Base-by-base conservation (phyloP, 176 grass and related monocot species). In the Musa acuminata region DNA sequence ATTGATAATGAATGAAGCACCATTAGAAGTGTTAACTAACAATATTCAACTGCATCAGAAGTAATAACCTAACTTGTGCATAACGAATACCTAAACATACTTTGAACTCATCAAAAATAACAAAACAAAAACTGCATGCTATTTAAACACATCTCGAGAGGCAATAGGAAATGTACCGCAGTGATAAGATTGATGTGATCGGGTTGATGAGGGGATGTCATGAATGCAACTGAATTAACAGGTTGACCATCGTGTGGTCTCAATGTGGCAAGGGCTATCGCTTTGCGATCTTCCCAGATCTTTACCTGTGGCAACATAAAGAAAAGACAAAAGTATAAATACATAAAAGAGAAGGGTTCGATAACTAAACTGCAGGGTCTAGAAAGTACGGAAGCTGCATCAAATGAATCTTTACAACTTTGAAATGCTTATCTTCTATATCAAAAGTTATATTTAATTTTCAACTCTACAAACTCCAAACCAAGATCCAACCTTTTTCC, bases 181-280 rank as follows among this genome's bases (percentile, higher is more conserved):
- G 93, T 97, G 53, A 97, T 79, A 3, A 97, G 87, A 90, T 91
- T 98, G 67, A 98, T 93, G 87, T 98, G 94, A 79, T 85, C 77
- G 52, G 94, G 90, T 9, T 50, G 79, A 19, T 98, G 84, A 58
- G 84, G 90, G 52, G 88, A 85, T 13, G 86, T 93, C 64, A 98
- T 82, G 71, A 98, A 98, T 29, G 86, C 81, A 77, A 98, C 90
- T 6, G 85, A 88, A 62, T 93, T 85, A 72, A 91, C 90, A 65
- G 90, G 75, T 86, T 91, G 88, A 25, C 90, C 88, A 84, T 91
- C 88, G 80, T 98, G 84, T 6, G 94, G 87, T 78, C 83, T 93
- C 49, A 98, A 62, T 13, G 85, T 83, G 83, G 88, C 79, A 16
- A 98, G 72, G 20, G 84, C 82, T 17, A 70, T 72, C 80, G 73